These are phyloP conservation scores for Leishmania aethiopica DNA, from an alignment of 208 protist genomes.

Conservation along the genomic window DNA sequence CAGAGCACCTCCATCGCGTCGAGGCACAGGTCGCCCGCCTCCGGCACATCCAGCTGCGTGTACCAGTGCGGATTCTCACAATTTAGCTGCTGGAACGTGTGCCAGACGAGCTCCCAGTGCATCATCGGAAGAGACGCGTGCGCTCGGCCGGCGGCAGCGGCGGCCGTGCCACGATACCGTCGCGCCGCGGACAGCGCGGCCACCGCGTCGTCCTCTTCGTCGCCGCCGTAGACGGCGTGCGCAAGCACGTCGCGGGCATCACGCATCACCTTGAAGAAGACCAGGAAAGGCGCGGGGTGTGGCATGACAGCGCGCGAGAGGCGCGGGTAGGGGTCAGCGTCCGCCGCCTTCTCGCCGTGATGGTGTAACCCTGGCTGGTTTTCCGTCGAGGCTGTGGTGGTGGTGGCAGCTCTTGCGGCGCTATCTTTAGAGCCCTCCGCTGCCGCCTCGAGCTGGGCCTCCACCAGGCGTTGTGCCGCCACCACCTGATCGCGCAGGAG, in stretches of 20 bases:
- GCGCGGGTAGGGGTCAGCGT: conserved; percentile 12
- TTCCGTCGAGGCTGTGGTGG: background rate
- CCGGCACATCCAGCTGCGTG: conserved; percentile 42
- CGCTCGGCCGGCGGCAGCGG: conserved; percentile 1
- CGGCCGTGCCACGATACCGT: background rate
- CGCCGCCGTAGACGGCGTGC: conserved; percentile 17
- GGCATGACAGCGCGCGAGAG: conserved; percentile 29
- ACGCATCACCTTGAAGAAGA: conserved; percentile 78
- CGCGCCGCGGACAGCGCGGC: background rate
- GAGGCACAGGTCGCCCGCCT: conserved; percentile 62
- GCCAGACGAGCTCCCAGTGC: conserved; percentile 86
- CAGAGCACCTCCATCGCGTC: conserved; percentile 73
- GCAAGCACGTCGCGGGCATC: conserved; percentile 70
- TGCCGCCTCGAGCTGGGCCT: conserved; percentile 19
- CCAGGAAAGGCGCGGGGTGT: conserved; percentile 73
- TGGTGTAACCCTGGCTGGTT: background rate
- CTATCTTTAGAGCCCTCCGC: background rate
- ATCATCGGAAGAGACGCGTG: conserved; percentile 63
- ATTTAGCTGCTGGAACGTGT: conserved; percentile 78
- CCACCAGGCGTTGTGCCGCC: conserved; percentile 24
- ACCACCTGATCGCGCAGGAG: conserved; percentile 41
- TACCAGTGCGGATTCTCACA: conserved; percentile 69
- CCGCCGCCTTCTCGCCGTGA: background rate
- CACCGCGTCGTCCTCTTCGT: background rate
- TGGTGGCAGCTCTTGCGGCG: background rate